Percentiles rank a stretch among this genome's conserved stretches.
These are phyloP conservation scores for Vanrija sp. DNA, from an alignment of 1,284 basidiomycete species.

Conservation along the genomic window DNA sequence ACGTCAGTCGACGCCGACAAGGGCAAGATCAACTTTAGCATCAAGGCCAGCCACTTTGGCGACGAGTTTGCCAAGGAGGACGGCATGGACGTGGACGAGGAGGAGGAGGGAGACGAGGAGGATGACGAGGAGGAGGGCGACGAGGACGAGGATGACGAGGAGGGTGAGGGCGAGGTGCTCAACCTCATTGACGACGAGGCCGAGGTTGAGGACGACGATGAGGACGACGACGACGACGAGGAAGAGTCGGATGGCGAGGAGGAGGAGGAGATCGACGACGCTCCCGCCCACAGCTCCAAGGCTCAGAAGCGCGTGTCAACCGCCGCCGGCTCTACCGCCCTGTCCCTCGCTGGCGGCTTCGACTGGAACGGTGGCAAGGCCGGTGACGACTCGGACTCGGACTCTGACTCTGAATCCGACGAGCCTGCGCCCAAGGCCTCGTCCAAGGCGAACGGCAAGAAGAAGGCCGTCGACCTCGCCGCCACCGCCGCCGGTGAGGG, in stretches of 20 bases:
- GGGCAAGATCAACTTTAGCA: slow-evolving; percentile 75
- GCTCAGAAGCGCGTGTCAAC: slow-evolving; percentile 27
- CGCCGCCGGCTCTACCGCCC: slow-evolving; percentile 28
- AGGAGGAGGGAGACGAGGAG: slow-evolving; percentile 34
- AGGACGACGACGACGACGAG: slow-evolving; percentile 21
- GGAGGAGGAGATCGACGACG: slow-evolving; percentile 20
- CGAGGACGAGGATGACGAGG: slow-evolving; percentile 34
- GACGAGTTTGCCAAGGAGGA: slow-evolving; percentile 46
- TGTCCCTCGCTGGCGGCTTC: slow-evolving; percentile 53
- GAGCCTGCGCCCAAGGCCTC: slow-evolving; percentile 14
- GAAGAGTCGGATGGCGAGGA: slow-evolving; percentile 21
- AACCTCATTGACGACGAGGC: slow-evolving; percentile 47
- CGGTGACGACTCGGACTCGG: slow-evolving; percentile 51
- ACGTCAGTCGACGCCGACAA: slow-evolving; percentile 68
- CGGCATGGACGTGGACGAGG: slow-evolving; percentile 20
- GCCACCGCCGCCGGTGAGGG: slow-evolving; percentile 71
- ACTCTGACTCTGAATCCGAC: slow-evolving; percentile 55
- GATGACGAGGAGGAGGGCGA: slow-evolving; percentile 40
- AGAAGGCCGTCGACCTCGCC: slow-evolving; percentile 71
- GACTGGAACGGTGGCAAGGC: slow-evolving; percentile 54
- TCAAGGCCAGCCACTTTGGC: slow-evolving; percentile 83
- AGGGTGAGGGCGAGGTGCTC: slow-evolving; percentile 38
- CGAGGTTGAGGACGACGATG: slow-evolving; percentile 45
- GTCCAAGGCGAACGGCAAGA: slow-evolving; percentile 45
- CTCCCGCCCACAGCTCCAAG: slow-evolving; percentile 15